Base-by-base conservation (phyloP, 495 filamentous ascomycete species). In the Aspergillus bertholletiae region DNA sequence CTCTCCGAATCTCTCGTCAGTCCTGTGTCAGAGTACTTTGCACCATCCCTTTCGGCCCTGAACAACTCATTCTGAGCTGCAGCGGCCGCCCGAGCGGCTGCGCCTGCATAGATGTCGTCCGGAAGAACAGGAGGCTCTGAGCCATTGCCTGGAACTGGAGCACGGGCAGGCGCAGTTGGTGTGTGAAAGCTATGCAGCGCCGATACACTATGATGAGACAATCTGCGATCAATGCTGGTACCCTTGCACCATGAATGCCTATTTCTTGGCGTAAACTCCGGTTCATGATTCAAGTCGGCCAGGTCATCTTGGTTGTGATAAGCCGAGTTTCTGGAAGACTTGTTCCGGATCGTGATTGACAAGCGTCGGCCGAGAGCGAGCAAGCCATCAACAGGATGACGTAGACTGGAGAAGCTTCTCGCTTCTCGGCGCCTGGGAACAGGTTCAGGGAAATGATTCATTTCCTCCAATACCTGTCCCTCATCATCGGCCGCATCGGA, bases 31-130 rank as follows among this genome's bases (percentile, higher is more conserved):
- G 59, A 69, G 21, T 50, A 62, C 51, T 66, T 72, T 51, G 51
- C 60, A 37, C 56, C 58, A 41, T 69, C 73, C 52, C 59, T 71
- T 61, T 63, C 74, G n/a, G 58, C 63, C 49, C 75, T 73, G 5
- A 77, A 63, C 39, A 81, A 64, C 53, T 88, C 84, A 61, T 87
- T 87, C 56, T 88, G 83, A 12, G 84, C 84, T 20, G 82, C 82
- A 1, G 85, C 88, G 11, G 85, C 86, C 9, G 86, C 84, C 39
- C 87, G 81, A 46, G 87, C 84, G 6, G 88, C 88, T 0, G 86
- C 85, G 15, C 84, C 86, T n/a, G 83, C 82, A 27, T 72, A 80
- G 21, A 67, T 51, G 48, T 75, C 61, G 47, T 72, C 59, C 0
- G 74, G 68, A 21, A 77, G 53, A 39, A 76, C 65, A 1, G 75